These are phyloP conservation scores for Scolecobasidium constrictum DNA, from an alignment of 2,329 filamentous ascomycete species.

Conservation along the genomic window DNA sequence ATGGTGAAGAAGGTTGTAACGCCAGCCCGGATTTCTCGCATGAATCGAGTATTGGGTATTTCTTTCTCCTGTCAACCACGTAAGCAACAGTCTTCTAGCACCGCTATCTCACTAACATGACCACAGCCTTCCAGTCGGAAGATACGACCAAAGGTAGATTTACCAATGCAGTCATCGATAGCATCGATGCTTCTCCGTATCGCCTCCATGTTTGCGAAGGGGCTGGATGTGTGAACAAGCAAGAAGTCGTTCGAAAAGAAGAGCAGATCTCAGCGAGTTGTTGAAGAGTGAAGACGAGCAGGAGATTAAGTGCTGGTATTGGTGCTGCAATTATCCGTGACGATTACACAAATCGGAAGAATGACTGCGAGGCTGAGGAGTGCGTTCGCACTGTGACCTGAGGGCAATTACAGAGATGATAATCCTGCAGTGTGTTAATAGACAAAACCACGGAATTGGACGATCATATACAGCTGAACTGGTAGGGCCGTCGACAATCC, in stretches of 20 bases:
- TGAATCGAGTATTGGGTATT: slow-evolving; percentile 66
- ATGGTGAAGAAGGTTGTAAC: slow-evolving; percentile 53
- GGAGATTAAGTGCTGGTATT: too few species aligned
- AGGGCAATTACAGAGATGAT: too few species aligned
- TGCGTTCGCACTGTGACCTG: too few species aligned
- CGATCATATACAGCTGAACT: not conserved
- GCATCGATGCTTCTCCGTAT: slow-evolving; percentile 6
- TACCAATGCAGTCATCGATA: slow-evolving; percentile 12
- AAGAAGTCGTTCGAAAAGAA: not conserved
- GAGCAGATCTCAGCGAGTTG: not conserved
- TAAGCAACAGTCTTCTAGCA: slow-evolving; percentile 10
- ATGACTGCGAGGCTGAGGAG: too few species aligned
- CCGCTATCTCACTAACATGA: slow-evolving; percentile 52
- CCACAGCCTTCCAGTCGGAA: slow-evolving; percentile 76
- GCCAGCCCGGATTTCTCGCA: slow-evolving; percentile 74
- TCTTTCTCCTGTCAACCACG: slow-evolving; percentile 46
- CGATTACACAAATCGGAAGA: not conserved
- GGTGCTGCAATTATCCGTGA: not conserved
- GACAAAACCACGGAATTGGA: not conserved
- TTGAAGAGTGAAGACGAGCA: not conserved
- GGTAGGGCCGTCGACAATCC: not conserved
- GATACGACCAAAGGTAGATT: slow-evolving; percentile 27
- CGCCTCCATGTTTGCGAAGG: slow-evolving; percentile 11
- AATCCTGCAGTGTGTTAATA: too few species aligned
- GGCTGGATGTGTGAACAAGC: not conserved